Evolutionary conservation across 2,329 filamentous ascomycete species (phyloP), one percentile per base, ranked within the genome.

Genomic region (Aspergillus unguis): DNA sequence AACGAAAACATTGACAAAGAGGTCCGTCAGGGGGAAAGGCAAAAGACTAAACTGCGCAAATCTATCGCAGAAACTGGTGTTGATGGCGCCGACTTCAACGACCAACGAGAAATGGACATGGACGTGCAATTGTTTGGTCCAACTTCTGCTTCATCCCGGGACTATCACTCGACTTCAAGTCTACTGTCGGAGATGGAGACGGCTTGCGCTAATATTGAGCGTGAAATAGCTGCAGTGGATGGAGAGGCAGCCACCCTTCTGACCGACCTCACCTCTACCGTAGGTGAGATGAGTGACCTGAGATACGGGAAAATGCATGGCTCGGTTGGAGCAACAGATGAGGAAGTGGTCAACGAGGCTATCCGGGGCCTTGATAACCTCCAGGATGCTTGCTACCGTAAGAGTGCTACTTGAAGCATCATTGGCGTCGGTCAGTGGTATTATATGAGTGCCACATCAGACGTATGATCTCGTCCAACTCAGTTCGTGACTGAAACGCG

Each of bases 281-380:
- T 94, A 11, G 86, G 86, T 31, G 83, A 82, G 44, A 75, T 96
- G 67, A 95, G 90, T 69, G 89, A 95, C 70, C 77, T 95, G 50
- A 84, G 88, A 42, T 92, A 94, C 64, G 90, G 91, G 35, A 85
- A 85, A 50, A 80, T 94, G 53, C 70, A 72, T 36, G 73, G 72
- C 26, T 67, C 74, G 26, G 67, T 70, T 25, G 73, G 71, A 8
- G 79, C 82, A 33, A 87, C 88, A 57, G 58, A 57, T 26, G 70
- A 78, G 25, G 78, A 83, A 54, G 72, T 92, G 31, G 78, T 77
- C 27, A 79, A 83, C 43, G 85, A 91, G 59, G 81, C 90, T 29
- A 73, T 90, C 17, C 81, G 85, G 43, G 85, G 85, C 5, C 74
- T 94, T 33, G 75, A 77, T 56, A 78, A 80, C 56, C 75, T 90